Conservation (phyloP, 495 filamentous ascomycete species). For the Bryoglossum gracile region DNA sequence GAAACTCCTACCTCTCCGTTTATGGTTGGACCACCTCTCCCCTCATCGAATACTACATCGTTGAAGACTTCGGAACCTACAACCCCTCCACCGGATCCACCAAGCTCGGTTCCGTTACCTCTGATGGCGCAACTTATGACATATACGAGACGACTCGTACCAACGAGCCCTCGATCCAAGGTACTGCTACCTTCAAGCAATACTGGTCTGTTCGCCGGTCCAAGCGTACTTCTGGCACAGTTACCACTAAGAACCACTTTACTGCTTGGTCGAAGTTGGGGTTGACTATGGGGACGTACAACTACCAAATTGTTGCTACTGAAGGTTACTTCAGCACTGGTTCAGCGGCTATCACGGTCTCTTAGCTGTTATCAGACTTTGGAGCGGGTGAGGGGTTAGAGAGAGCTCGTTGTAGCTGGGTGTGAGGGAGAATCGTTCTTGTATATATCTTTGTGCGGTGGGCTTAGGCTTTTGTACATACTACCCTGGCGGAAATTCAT, state of each 20-base stretch:
- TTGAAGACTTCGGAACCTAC: slow-evolving; percentile 48
- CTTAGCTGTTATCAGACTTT: no score
- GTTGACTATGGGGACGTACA: slow-evolving; percentile 34
- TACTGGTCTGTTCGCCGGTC: slow-evolving; percentile 46
- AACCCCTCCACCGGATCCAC: slow-evolving; percentile 43
- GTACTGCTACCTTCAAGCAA: slow-evolving; percentile 49
- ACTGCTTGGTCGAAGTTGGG: slow-evolving; percentile 28
- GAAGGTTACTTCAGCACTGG: slow-evolving; percentile 45
- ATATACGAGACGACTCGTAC: slow-evolving; percentile 51
- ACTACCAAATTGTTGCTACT: slow-evolving; percentile 51
- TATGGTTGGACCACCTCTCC: slow-evolving; percentile 55
- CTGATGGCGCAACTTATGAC: slow-evolving; percentile 57
- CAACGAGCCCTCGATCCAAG: slow-evolving; percentile 53
- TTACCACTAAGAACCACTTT: slow-evolving; percentile 26
- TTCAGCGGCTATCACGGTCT: background rate
- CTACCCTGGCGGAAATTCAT: no score
- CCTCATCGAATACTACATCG: slow-evolving; percentile 55
- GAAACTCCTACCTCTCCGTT: slow-evolving; percentile 47
- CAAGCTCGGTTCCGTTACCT: slow-evolving; percentile 46
- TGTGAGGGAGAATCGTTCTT: no score
- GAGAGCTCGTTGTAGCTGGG: no score
- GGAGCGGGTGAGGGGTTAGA: no score
- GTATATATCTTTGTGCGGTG: no score
- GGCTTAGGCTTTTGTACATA: no score
- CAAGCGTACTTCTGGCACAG: slow-evolving; percentile 36